Evolutionary conservation across 2,329 filamentous ascomycete genomes (phyloP), one percentile per base, ranked within the genome.

Genomic region (Fusarium transvaalense): DNA sequence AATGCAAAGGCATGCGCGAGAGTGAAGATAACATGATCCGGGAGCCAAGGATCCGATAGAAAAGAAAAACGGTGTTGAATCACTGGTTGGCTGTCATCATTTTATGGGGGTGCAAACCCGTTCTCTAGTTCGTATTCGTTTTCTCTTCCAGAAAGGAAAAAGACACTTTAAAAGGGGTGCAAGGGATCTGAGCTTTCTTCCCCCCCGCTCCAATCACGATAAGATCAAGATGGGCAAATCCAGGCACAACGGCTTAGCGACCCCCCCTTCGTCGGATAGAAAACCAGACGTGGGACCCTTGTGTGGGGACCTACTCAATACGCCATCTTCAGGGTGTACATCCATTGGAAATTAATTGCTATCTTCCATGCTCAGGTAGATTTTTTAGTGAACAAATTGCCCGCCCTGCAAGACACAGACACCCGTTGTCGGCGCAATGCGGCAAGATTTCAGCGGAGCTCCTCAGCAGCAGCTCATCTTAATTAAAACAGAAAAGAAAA

Each of bases 21-120:
- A 61, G 56, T 5, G 71, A 73, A 52, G 61, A 66, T 67, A 69
- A 64, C 41, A 74, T 73, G 71, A 71, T 73, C 53, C 71, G 71
- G 48, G 45, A 51, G 17, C 66, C 66, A 19, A 48, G 4, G n/a
- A 59, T 63, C 62, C 62, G 66, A 19, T 19, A 38, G 23, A 25
- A 6, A 25, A 25, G 23, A 25, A 6, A 25, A 51, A 37, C 31
- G 23, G 13, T 48, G 41, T 66, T 48, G 50, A 35, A 42, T 58
- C 39, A 68, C 57, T 66, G 47, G 61, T 17, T 19, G 4, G 10
- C 10, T 39, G 17, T n/a, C 37, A 37, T 12, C 3, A 31, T 23
- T 38, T 19, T 39, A 14, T 59, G 56, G 52, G 6, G 23, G 1
- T n/a, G 21, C 25, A 6, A 27, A 19, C 21, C 64, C 61, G 61